phyloP scores from a whole-genome alignment of 2,329 filamentous ascomycete species.

The Tolypocladium guangdongense region DNA sequence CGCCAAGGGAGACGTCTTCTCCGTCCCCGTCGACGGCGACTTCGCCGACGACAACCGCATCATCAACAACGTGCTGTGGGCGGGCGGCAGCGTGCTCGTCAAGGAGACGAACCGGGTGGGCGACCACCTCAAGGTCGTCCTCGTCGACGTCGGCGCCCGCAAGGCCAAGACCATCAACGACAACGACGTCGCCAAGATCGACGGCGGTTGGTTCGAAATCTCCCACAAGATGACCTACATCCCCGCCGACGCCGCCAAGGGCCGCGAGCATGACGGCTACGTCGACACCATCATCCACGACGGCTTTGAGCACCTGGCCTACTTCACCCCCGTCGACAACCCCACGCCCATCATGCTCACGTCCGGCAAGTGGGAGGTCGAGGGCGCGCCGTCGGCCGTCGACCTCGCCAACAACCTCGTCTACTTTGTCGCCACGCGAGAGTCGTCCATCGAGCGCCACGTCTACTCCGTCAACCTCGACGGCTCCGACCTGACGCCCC shows the following conservation, averaged over 20 bases:
- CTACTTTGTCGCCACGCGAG: constrained; percentile 82
- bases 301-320: constrained; percentile 82
- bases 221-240: constrained; percentile 78
- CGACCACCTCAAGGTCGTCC: constrained; percentile 75
- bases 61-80: constrained; percentile 91
- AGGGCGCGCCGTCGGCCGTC: constrained; percentile 70
- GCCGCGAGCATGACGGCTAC: constrained; percentile 75
- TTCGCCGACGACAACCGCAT: constrained; percentile 75
- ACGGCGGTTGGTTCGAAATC: constrained; percentile 96
- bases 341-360: constrained; percentile 77
- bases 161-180: constrained; percentile 70
- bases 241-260: constrained; percentile 68
- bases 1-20: constrained; percentile 63
- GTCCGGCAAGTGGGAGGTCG: constrained; percentile 85
- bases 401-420: constrained; percentile 79
- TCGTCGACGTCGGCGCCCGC: constrained; percentile 67
- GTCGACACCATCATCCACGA: constrained; percentile 83
- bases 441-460: constrained; percentile 81
- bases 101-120: constrained; percentile 92
- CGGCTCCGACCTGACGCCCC: constrained; percentile 57
- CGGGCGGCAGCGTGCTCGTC: constrained; percentile 71
- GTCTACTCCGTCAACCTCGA: constrained; percentile 83
- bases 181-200: constrained; percentile 70
- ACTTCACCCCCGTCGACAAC: constrained; percentile 82
- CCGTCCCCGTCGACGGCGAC: constrained; percentile 63